Evolutionary conservation across 23 red algal species (phyloP), one percentile per base, ranked within the genome.

Genomic region (Rhodosorus marinus): DNA sequence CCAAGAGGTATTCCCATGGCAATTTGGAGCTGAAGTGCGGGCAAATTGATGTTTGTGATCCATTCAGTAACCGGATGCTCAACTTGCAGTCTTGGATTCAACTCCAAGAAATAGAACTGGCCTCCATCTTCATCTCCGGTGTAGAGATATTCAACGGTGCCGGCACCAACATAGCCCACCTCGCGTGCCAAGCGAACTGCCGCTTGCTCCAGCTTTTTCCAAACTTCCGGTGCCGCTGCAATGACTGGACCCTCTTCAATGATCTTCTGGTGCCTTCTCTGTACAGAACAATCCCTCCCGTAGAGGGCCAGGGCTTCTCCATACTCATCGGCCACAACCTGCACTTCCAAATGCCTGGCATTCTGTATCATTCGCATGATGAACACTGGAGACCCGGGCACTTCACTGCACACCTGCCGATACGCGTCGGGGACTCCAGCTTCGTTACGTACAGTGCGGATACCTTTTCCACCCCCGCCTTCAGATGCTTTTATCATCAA

Each of bases 21-120:
- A 33, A 98, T 69, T 32, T 84, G 77, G 46, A 98, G 69, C 72
- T 98, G 90, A 21, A 98, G 48, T 2, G 90, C 90, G 14, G 90
- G 90, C 47, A 98, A 46, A 53, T 98, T 98, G 14, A 98, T 55
- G 28, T 74, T 67, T 9, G 90, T 85, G 36, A 98, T 98, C 90
- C 90, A 98, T 54, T 98, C 90, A 29, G 90, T 98, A 36, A 98
- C 90, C 46, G 90, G 90, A 62, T 98, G 90, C 67, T 98, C 90
- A 14, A 98, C 90, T 62, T 98, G 90, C 27, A 98, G 66, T 20
- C 90, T 60, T 5, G 90, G 90, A 59, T 98, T 98, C 9, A 98
- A 45, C 43, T 98, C 90, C 21, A 98, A 71, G 49, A 98, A 98
- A 26, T 74, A 85, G 66, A 98, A 98, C 57, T 84, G 69, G 35